Conservation (phyloP, 331 rosid species). For the Quercus lobata region DNA sequence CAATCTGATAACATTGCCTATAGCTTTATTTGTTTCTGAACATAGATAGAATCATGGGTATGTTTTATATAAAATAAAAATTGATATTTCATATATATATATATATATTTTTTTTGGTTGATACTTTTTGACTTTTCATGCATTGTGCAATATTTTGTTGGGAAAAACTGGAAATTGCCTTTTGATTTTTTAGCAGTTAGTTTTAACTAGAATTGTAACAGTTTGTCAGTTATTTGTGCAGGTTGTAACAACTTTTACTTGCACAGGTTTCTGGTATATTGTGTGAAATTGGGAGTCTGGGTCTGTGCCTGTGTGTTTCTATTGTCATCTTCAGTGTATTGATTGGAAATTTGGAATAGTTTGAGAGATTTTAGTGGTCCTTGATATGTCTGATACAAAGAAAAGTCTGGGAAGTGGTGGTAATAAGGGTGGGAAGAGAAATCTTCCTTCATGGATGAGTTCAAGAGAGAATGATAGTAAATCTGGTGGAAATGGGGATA, state of each 20-base stretch:
- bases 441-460: constrained; percentile 74
- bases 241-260: not conserved
- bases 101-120: too few relatives aligned
- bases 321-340: not conserved
- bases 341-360: not conserved
- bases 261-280: not conserved
- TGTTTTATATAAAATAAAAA: not conserved
- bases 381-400: constrained; percentile 51
- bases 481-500: constrained; percentile 27
- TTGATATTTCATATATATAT: not conserved
- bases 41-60: not conserved
- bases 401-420: constrained; percentile 10
- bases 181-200: not conserved
- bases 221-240: not conserved
- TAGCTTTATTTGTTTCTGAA: not conserved
- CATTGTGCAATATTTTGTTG: not conserved
- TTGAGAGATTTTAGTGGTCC: not conserved
- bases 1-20: not conserved
- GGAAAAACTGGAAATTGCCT: not conserved
- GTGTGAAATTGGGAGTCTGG: not conserved
- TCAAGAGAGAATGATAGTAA: constrained; percentile 36
- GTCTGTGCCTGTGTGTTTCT: constrained; percentile 1
- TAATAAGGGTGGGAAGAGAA: constrained; percentile 48
- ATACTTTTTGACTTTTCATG: not conserved
- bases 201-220: not conserved